Percentiles rank a stretch among this genome's conserved stretches.
These are phyloP conservation scores for Sindora glabra DNA, from an alignment of 306 rosid genomes.

Conservation along the genomic window DNA sequence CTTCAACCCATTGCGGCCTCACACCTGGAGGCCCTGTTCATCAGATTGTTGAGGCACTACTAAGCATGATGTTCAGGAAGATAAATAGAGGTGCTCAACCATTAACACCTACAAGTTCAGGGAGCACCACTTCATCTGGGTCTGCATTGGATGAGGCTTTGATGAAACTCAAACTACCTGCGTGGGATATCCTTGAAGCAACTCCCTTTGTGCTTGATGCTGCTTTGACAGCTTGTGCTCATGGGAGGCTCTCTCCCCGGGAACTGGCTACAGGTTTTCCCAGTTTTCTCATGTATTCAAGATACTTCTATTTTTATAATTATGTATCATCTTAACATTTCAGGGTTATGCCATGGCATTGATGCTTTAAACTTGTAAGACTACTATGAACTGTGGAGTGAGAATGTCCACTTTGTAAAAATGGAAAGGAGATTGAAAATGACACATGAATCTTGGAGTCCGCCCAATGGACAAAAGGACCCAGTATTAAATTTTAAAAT, in stretches of 20 bases:
- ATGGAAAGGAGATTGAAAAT: too few relatives aligned
- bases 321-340: not conserved
- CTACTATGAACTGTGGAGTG: too few relatives aligned
- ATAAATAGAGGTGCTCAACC: slow-evolving; percentile 48
- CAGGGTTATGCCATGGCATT: not conserved
- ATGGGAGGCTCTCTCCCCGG: slow-evolving; percentile 79
- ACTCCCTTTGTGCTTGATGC: slow-evolving; percentile 93
- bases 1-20: slow-evolving; percentile 62
- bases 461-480: too few relatives aligned
- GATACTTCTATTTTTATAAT: not conserved
- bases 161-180: slow-evolving; percentile 73
- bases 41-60: slow-evolving; percentile 70
- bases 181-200: slow-evolving; percentile 94
- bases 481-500: too few relatives aligned
- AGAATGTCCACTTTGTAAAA: too few relatives aligned
- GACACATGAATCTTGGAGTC: too few relatives aligned
- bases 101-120: slow-evolving; percentile 50
- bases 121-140: slow-evolving; percentile 52
- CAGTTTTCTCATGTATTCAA: slow-evolving; percentile 1
- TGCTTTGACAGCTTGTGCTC: slow-evolving; percentile 83
- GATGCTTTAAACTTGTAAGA: too few relatives aligned
- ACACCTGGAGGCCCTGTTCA: slow-evolving; percentile 62
- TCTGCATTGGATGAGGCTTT: slow-evolving; percentile 54
- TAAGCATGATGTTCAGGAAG: slow-evolving; percentile 69
- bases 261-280: slow-evolving; percentile 78